Conservation (phyloP, 305 asterid genomes). For the Fraxinus velutina region DNA sequence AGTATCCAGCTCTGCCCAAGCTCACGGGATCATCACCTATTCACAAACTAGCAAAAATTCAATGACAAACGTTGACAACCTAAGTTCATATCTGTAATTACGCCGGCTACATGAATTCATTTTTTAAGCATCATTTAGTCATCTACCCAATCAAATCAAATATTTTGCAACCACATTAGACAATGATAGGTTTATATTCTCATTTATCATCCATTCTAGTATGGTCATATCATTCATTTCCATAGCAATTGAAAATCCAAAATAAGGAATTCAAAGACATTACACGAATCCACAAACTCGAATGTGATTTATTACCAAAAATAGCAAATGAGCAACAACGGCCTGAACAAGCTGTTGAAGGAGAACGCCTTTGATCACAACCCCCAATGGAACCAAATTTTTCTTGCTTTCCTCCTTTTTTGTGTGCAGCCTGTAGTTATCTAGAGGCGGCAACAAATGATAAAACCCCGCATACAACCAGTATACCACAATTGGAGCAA, state of each 20-base stretch:
- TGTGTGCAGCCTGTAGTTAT: conserved; percentile 66
- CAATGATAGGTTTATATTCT: neutral
- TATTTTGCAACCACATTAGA: neutral
- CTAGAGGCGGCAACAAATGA: conserved; percentile 66
- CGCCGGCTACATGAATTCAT: neutral
- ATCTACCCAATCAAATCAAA: neutral
- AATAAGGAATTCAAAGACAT: neutral
- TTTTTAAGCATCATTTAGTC: neutral
- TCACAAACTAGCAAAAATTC: neutral
- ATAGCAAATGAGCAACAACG: conserved; percentile 60
- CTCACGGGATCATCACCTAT: neutral
- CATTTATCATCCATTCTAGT: neutral
- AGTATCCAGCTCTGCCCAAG: neutral
- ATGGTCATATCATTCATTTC: neutral
- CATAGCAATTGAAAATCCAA: neutral
- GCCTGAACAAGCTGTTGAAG: conserved; percentile 71
- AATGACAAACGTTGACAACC: neutral
- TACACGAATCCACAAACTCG: neutral
- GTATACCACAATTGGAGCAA: conserved; percentile 74
- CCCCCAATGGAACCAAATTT: conserved; percentile 56
- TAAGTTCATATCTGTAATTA: neutral
- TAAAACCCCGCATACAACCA: conserved; percentile 75
- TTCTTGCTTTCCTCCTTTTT: conserved; percentile 62
- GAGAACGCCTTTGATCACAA: conserved; percentile 73
- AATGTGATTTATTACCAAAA: conserved; percentile 46